Percentiles rank a stretch among this genome's conserved stretches.
Evolutionary conservation across 768 basidiomycete genomes (phyloP).

Genomic region (Mycena epipterygia): DNA sequence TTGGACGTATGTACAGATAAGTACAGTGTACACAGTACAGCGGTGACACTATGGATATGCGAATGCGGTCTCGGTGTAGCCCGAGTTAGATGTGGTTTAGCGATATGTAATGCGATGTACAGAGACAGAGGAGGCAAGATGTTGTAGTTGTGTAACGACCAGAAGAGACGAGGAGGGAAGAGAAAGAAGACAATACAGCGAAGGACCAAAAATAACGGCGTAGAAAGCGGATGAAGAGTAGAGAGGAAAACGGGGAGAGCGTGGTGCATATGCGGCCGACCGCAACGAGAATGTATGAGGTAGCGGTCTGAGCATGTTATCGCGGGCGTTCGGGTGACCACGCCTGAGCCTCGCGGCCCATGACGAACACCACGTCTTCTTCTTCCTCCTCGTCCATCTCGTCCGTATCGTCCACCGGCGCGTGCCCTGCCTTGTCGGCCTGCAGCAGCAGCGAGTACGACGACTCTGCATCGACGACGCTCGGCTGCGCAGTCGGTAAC

Average conservation of each 20-base stretch:
- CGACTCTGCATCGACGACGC: constrained; percentile 29
- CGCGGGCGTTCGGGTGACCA: constrained; percentile 35
- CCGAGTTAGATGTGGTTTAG: constrained; percentile 25
- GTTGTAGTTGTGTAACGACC: constrained; percentile 27
- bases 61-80: constrained; percentile 22
- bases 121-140: constrained; percentile 26
- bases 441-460: constrained; percentile 31
- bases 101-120: constrained; percentile 30
- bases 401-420: constrained; percentile 13
- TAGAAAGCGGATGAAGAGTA: constrained; percentile 2
- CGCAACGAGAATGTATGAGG: too few relatives aligned
- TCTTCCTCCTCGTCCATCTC: constrained; percentile 36
- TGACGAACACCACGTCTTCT: constrained; percentile 38
- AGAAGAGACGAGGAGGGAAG: background rate
- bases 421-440: constrained; percentile 24
- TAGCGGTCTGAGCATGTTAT: constrained; percentile 20
- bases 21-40: constrained; percentile 8
- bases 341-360: constrained; percentile 36
- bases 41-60: background rate
- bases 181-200: constrained; percentile 7
- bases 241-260: constrained; percentile 27
- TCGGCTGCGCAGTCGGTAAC: constrained; percentile 30
- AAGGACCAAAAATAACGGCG: constrained; percentile 6
- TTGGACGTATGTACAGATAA: background rate
- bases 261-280: constrained; percentile 15